Evolutionary conservation across 208 protist species (phyloP), one percentile per base, ranked within the genome.

Genomic region (Endotrypanum monterogeii): DNA sequence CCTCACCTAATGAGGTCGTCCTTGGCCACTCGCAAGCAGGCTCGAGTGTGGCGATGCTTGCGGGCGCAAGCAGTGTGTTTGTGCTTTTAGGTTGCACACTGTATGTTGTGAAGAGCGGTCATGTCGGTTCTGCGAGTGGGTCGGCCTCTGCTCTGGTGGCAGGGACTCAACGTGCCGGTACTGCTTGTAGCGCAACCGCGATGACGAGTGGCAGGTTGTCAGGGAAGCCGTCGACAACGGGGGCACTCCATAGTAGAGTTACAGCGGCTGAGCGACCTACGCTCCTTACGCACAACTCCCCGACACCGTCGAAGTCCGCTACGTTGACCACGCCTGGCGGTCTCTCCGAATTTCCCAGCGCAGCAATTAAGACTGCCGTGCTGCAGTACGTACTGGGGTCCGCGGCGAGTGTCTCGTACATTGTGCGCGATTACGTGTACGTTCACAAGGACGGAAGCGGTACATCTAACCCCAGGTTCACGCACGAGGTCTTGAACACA

Each of bases 21-120:
- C 79, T 90, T 56, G 20, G 61, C 0, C 75, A 68, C 70, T 75
- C 60, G 7, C 83, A 72, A 28, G 67, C 76, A n/a, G 73, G 41
- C 8, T 61, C 78, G 69, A 81, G 73, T 51, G 58, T 83, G 71
- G 51, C 62, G 63, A 67, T 73, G 30, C 74, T 72, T 20, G 35
- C 63, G 1, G 76, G 65, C 6, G 69, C 67, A 12, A 52, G 16
- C 1, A 32, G 71, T 2, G 57, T 88, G 9, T 82, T 83, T 35
- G 76, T 86, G 50, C 73, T 88, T 23, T 57, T 72, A 4, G 86
- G 86, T 39, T 69, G 74, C 52, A 76, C 66, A n/a, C 30, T 88
- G 6, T 88, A 80, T 65, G 18, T 57, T 3, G 73, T 85, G 50
- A 41, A 58, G 23, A 52, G 41, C 54, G 23, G 68, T 28, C 39